Percentiles rank a stretch among this genome's conserved stretches.
phyloP scores from a whole-genome alignment of 176 grass and related monocot species.

The Panicum miliaceum region DNA sequence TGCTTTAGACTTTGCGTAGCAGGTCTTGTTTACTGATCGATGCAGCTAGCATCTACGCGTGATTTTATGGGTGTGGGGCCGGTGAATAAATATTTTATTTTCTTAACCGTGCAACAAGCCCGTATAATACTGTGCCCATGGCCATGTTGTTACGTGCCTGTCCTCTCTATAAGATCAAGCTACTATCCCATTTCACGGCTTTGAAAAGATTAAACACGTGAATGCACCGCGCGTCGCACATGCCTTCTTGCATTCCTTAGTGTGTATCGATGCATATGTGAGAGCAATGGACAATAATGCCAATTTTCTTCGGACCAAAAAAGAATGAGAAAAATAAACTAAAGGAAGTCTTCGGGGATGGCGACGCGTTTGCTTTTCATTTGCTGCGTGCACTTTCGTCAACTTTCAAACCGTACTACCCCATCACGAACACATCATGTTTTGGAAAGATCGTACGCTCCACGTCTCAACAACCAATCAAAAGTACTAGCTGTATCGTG shows the following conservation, averaged over 20 bases:
- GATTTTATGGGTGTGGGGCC: background rate
- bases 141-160: background rate
- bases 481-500: background rate
- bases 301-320: background rate
- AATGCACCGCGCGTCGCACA: background rate
- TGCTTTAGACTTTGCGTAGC: background rate
- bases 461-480: slow-evolving; percentile 7
- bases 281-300: background rate
- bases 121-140: background rate
- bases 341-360: background rate
- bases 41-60: background rate
- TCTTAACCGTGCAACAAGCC: background rate
- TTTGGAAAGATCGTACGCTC: slow-evolving; percentile 29
- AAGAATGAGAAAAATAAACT: background rate
- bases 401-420: background rate
- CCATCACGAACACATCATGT: background rate
- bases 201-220: background rate
- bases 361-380: slow-evolving; percentile 22
- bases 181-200: background rate
- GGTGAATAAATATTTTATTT: background rate
- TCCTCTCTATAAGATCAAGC: background rate
- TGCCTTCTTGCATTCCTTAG: too few relatives aligned
- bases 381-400: background rate
- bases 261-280: too few relatives aligned
- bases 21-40: background rate